Evolutionary conservation across 768 basidiomycete species (phyloP).

Genomic region (Leccinum olivaceopallidum): DNA sequence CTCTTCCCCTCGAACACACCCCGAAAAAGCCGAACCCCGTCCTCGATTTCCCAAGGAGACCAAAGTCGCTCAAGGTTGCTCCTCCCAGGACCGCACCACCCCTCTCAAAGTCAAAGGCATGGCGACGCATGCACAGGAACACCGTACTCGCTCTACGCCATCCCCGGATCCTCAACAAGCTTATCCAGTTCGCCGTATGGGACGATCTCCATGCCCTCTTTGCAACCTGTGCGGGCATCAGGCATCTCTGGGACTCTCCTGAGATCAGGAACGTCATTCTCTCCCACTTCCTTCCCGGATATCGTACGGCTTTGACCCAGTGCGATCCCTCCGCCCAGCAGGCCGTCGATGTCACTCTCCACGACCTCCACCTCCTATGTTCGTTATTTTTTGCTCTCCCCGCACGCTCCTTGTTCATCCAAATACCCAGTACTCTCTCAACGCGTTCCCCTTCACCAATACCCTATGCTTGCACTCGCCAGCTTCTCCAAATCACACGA

Average conservation of each 20-base stretch:
- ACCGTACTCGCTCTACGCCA: conserved; percentile 32
- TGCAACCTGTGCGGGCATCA: conserved; percentile 36
- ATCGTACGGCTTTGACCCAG: conserved; percentile 42
- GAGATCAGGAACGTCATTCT: conserved; percentile 41
- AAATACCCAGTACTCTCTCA: conserved; percentile 59
- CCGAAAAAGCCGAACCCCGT: not conserved
- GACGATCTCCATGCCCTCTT: conserved; percentile 42
- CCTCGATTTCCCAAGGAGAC: not conserved
- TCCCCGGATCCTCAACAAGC: conserved; percentile 34
- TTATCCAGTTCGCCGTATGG: conserved; percentile 39
- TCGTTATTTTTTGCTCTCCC: conserved; percentile 35
- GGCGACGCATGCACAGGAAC: conserved; percentile 31
- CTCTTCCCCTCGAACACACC: conserved; percentile 8
- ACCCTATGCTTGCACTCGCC: conserved; percentile 67
- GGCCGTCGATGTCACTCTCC: conserved; percentile 52
- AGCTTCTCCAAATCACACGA: conserved; percentile 42
- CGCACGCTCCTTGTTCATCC: conserved; percentile 8
- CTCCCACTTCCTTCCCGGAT: conserved; percentile 59
- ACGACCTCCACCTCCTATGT: conserved; percentile 68
- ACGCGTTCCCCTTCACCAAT: conserved; percentile 61
- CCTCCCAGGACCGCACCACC: conserved; percentile 9
- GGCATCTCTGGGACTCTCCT: conserved; percentile 33
- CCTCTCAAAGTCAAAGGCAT: conserved; percentile 19
- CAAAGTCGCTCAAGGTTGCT: not conserved
- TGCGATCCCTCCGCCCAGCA: conserved; percentile 42